Conservation (phyloP, 1,284 basidiomycete genomes). For the Rhodotorula glutinis region DNA sequence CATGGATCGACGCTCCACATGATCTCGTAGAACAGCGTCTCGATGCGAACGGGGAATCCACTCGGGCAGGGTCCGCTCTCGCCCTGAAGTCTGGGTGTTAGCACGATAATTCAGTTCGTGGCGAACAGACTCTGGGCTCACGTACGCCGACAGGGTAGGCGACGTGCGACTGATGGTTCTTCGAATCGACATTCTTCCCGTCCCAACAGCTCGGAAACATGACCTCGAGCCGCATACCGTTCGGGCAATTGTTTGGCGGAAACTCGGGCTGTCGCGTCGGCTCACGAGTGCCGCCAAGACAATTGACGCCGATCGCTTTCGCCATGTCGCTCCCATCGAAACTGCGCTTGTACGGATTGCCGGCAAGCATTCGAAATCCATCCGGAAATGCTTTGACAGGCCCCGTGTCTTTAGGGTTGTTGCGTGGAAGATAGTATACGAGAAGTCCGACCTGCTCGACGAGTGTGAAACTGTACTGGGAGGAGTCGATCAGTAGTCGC, state of each 20-base stretch:
- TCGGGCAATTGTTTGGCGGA: slow-evolving; percentile 20
- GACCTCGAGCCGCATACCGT: slow-evolving; percentile 18
- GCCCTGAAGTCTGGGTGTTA: background rate
- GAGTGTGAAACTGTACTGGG: slow-evolving; percentile 10
- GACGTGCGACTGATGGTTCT: slow-evolving; percentile 48
- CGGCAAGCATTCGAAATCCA: slow-evolving; percentile 52
- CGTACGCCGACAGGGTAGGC: slow-evolving; percentile 16
- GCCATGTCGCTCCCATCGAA: slow-evolving; percentile 9
- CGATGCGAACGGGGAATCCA: slow-evolving; percentile 2
- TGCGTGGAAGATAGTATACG: slow-evolving; percentile 14
- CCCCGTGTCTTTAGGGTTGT: background rate
- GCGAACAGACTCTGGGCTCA: too few species aligned
- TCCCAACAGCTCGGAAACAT: slow-evolving; percentile 51
- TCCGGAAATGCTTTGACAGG: slow-evolving; percentile 15
- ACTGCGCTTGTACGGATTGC: slow-evolving; percentile 41
- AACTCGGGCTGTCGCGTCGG: slow-evolving; percentile 8
- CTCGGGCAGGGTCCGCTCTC: slow-evolving; percentile 16
- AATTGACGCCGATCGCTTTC: slow-evolving; percentile 21
- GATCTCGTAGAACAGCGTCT: slow-evolving; percentile 19
- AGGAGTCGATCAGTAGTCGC: background rate
- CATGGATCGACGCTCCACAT: slow-evolving; percentile 14
- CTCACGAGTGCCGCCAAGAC: slow-evolving; percentile 5
- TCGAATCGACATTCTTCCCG: slow-evolving; percentile 51
- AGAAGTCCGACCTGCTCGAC: slow-evolving; percentile 3
- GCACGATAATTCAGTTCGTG: too few species aligned